Base-by-base conservation (phyloP, 2,329 filamentous ascomycete genomes). In the Lachnellula suecica region DNA sequence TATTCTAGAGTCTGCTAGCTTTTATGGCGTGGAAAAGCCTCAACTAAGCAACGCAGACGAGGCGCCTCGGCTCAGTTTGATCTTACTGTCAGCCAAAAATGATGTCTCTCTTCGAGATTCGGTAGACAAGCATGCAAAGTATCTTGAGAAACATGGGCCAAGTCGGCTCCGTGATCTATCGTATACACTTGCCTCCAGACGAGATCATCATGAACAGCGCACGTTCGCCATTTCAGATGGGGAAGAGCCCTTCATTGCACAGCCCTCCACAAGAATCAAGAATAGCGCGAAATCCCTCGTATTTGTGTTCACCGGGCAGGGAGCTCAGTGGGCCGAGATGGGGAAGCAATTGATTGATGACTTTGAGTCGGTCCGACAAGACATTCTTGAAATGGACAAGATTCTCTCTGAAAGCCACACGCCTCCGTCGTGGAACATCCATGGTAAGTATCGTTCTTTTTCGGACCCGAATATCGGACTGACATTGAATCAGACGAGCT, bases 281-380 rank as follows among this genome's bases (percentile, higher is more conserved):
- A 17, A 37, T 19, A 34, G 40, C 20, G 37, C 13, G 17, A 10
- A 17, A n/a, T 7, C 11, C 13, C 9, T 47, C 15, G 40, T 49
- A 6, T 47, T 48, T 27, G 56, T 61, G 6, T 64, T 64, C 47
- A 59, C 57, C 10, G 61, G 61, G 35, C 61, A 64, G 10, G 61
- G 61, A 24, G 57, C 60, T 1, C 60, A 64, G 38, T 64, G 60
- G 59, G 20, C 45, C 4, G 31, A 53, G 15, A 64, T 64, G 61
- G 59, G 57, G 5, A 47, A 51, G 5, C 51, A 60, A 20, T 40
- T 62, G 11, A 54, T 29, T 29, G 23, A 2, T 4, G 10, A 34
- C 4, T 27, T 6, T 24, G 17, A n/a, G 4, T 8, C 5, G 13
- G 41, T 42, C 15, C 8, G n/a, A 22, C 19, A 29, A 44, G 44